Base-by-base conservation (phyloP, 495 filamentous ascomycete species). In the Trichocladium uniseriatum region DNA sequence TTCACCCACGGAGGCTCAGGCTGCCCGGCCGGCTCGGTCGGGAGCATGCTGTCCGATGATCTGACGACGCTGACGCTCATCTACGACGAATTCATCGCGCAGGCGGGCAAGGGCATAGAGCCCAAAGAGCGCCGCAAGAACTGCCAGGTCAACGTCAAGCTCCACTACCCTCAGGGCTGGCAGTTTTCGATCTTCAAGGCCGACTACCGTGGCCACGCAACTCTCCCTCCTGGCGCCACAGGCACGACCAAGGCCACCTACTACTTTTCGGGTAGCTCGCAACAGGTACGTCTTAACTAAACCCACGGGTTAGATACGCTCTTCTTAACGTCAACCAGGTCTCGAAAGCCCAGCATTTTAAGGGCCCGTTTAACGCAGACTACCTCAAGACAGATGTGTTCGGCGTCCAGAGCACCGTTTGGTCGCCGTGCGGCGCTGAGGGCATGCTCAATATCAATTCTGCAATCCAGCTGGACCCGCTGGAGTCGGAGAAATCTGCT, bases 111-210 rank as follows among this genome's bases (percentile, higher is more conserved):
- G 20, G 61, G 56, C 48, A 59, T 69, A 45, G n/a, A 59, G 16
- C 43, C 67, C 16, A 63, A 63, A 27, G 61, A 70, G 43, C 55
- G 59, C 51, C 69, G 73, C 55, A 67, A 69, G 62, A 75, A 78
- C 63, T 78, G 73, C 64, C 69, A 75, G 54, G 60, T 78, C 41
- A 73, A 70, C 59, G 55, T 76, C 48, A 65, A 73, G 57, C 56
- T 78, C 47, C 52, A 62, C 38, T 78, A 76, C 55, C 74, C 74
- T 19, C 58, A 58, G 18, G 74, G 73, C 41, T 78, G 71, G 63
- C 70, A 75, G 58, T 76, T 74, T 62, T 72, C 67, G 36, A 55
- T 78, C 58, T 69, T 75, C 60, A 69, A 64, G 49, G 72, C 73
- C 46, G 65, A 72, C 45, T 76, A 75, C 60, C 69, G 70, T 54